Conservation (phyloP, 192 early-diverging fungal species). For the Backusella mclennaniae region DNA sequence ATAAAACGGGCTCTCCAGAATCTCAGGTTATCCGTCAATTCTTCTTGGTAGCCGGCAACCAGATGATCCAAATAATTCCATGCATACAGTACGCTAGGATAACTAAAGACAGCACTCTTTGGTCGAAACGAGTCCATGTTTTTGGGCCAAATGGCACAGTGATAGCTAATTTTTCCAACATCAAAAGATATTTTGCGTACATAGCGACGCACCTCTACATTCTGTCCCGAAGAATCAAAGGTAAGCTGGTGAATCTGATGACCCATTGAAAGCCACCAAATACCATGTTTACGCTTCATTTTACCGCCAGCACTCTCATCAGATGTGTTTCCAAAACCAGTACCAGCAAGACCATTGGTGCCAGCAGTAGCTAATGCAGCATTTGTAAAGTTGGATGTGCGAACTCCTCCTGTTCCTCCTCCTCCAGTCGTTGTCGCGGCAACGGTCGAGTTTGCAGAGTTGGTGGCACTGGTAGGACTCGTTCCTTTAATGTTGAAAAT, state of each 20-base stretch:
- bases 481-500: background rate
- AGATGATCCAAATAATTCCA: constrained; percentile 96
- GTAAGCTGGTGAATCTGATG: constrained; percentile 86
- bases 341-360: background rate
- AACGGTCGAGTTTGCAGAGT: background rate
- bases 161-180: constrained; percentile 60
- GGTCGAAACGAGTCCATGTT: constrained; percentile 58
- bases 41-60: constrained; percentile 84
- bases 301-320: background rate
- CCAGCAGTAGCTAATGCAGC: background rate
- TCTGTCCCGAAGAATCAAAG: constrained; percentile 63
- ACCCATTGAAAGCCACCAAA: constrained; percentile 82
- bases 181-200: constrained; percentile 65
- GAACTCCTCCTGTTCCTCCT: background rate
- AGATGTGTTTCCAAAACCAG: background rate
- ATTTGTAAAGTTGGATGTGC: background rate
- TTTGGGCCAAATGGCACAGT: constrained; percentile 85
- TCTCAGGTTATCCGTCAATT: constrained; percentile 70
- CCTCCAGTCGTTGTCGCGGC: background rate
- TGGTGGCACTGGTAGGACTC: background rate
- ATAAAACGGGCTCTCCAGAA: constrained; percentile 92
- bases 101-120: constrained; percentile 62
- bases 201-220: constrained; percentile 88
- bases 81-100: constrained; percentile 77
- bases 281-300: constrained; percentile 18